A percentile compares a stretch with the other conserved stretches of the same genome.
These are phyloP conservation scores for Rugosomyces carneus DNA, from an alignment of 1,284 basidiomycete species.

Conservation along the genomic window DNA sequence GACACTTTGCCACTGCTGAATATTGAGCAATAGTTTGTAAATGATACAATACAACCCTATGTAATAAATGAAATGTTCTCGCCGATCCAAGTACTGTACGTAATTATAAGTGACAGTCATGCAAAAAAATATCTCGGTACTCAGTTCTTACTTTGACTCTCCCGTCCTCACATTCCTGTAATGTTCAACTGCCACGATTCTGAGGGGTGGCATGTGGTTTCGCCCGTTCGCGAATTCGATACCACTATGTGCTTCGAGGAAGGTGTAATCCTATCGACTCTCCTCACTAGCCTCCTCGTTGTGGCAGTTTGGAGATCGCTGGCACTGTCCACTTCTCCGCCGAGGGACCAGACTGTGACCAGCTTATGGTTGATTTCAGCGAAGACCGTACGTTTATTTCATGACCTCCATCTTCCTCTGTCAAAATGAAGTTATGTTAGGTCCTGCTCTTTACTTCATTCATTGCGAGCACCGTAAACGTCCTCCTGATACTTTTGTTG, in stretches of 20 bases:
- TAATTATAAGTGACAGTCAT: no score
- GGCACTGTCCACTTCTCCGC: slow-evolving; percentile 19
- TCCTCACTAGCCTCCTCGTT: slow-evolving; percentile 46
- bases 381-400: slow-evolving; percentile 54
- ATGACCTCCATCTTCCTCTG: background rate
- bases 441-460: slow-evolving; percentile 38
- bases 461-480: slow-evolving; percentile 33
- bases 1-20: no score
- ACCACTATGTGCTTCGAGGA: slow-evolving; percentile 83
- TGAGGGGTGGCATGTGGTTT: slow-evolving; percentile 66
- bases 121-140: background rate
- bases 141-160: background rate
- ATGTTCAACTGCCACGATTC: slow-evolving; percentile 42
- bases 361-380: slow-evolving; percentile 45
- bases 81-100: no score
- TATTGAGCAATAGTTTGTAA: no score
- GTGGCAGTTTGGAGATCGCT: slow-evolving; percentile 34
- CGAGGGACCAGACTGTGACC: slow-evolving; percentile 22
- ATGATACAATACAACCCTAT: background rate
- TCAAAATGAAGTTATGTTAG: slow-evolving; percentile 25
- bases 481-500: slow-evolving; percentile 31
- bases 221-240: slow-evolving; percentile 65
- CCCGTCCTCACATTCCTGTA: background rate
- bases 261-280: slow-evolving; percentile 50
- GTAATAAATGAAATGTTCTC: background rate